Base-by-base conservation (phyloP, 2,329 filamentous ascomycete species). In the Chalara sp. region DNA sequence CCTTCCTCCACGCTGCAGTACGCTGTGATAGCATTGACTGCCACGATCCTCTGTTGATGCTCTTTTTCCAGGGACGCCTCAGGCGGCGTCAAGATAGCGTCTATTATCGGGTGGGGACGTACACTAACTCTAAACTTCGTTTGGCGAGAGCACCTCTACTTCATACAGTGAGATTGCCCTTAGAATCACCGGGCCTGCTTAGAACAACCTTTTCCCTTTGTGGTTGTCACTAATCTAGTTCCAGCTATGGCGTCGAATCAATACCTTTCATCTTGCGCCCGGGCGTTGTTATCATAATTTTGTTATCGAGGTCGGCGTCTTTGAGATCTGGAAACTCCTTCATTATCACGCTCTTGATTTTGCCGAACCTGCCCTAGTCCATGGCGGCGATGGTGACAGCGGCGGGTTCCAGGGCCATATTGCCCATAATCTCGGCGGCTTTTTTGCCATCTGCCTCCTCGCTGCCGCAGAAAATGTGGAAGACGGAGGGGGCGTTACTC, bases 1-100 rank as follows among this genome's bases (percentile, higher is more conserved):
- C 35, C 35, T 13, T 39, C 35, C 3, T 39, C 35, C 10, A 3
- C 44, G 37, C 44, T 28, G n/a, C 33, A 48, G 45, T 51, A 51
- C 31, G 44, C 32, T 12, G 37, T 51, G 10, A 51, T 32, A 33
- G 49, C 45, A 12, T 51, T 40, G 28, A 48, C 30, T 5, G 49
- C 49, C n/a, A 32, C 32, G 40, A 48, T 51, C 44, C 46, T 52
- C 21, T 35, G 29, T 49, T 44, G 11, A 32, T 12, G 11, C 28
- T 52, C 49, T 5, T 31, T 49, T 52, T 52, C 39, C 5, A 51
- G 49, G 11, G 30, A 52, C 29, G 45, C 48, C 49, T 48, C 28
- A 13, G 44, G 48, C 32, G 47, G 35, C n/a, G 35, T 21, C 21
- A 21, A 21, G 2, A 21, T 21, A 21, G 21, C 35, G 2, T 39